Percentiles rank a stretch among this genome's conserved stretches.
These are phyloP conservation scores for Rehmannia glutinosa DNA, from an alignment of 257 asterid species.

Conservation along the genomic window DNA sequence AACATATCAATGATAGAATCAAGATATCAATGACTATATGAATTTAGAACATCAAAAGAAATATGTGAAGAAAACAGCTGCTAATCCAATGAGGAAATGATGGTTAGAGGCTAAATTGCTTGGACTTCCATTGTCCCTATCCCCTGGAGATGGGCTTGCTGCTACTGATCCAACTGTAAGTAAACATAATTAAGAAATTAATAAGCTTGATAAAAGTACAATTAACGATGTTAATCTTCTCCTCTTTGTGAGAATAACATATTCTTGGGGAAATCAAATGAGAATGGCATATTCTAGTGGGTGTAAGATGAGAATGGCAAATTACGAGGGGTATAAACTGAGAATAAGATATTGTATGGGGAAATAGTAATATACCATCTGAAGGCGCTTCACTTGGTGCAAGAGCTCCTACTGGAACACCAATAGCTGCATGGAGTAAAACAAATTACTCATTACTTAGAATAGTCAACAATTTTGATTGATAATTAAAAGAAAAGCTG, in stretches of 20 bases:
- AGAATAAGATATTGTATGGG: background rate
- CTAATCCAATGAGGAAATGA: conserved; percentile 28
- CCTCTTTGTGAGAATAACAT: background rate
- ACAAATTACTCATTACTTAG: background rate
- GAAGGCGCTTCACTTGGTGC: conserved; percentile 38
- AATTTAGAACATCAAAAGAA: conserved; percentile 17
- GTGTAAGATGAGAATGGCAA: too few species aligned
- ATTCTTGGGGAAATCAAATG: too few species aligned
- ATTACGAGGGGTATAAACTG: background rate
- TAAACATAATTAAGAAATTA: background rate
- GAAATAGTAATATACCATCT: conserved; percentile 14
- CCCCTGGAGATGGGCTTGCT: conserved; percentile 24
- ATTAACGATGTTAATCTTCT: background rate
- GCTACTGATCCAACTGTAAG: conserved; percentile 15
- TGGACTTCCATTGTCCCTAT: conserved; percentile 20
- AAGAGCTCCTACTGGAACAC: conserved; percentile 46
- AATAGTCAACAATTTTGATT: background rate
- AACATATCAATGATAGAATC: conserved; percentile 23
- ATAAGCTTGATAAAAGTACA: background rate
- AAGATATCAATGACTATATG: conserved; percentile 23
- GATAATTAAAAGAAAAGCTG: background rate
- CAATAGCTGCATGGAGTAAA: conserved; percentile 33
- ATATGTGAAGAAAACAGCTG: conserved; percentile 18
- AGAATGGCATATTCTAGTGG: too few species aligned
- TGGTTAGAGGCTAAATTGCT: conserved; percentile 12